phyloP scores from a whole-genome alignment of 352 stramenopile species.

The Globisporangium paroecandrum region DNA sequence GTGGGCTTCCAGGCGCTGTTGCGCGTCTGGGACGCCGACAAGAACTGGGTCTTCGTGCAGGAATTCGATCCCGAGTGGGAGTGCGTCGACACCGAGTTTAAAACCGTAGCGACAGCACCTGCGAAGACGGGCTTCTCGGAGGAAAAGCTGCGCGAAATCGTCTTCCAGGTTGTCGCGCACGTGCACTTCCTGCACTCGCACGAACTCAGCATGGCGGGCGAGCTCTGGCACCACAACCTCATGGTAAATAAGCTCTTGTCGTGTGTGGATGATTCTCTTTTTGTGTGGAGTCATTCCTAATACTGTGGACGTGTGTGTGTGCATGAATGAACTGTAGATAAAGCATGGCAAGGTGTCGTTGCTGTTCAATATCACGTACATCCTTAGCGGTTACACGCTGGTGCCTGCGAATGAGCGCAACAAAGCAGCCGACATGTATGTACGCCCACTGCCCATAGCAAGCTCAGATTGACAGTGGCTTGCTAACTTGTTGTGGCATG shows the following conservation, averaged over 20 bases:
- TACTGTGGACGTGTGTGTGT: not conserved
- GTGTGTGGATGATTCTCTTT: too few species aligned
- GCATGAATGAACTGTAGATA: conserved; percentile 24
- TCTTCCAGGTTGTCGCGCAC: conserved; percentile 50
- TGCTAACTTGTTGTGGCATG: not conserved
- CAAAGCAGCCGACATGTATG: conserved; percentile 43
- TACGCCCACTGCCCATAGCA: conserved; percentile 13
- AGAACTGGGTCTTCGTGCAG: conserved; percentile 57
- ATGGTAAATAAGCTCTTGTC: conserved; percentile 27
- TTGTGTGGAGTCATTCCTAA: too few species aligned
- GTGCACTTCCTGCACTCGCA: conserved; percentile 65
- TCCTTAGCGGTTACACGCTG: conserved; percentile 50
- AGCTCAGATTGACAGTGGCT: not conserved
- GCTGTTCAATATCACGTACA: conserved; percentile 37
- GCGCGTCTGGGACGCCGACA: conserved; percentile 46
- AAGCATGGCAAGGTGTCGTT: conserved; percentile 34
- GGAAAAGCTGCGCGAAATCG: conserved; percentile 34
- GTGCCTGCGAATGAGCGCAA: conserved; percentile 38
- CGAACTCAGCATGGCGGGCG: conserved; percentile 41
- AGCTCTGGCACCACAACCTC: conserved; percentile 45
- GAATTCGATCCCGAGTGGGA: conserved; percentile 36
- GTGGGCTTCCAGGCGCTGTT: conserved; percentile 43
- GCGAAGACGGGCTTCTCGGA: conserved; percentile 30
- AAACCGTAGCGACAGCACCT: not conserved
- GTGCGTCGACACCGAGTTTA: conserved; percentile 19